Percentiles rank a stretch among this genome's conserved stretches.
phyloP scores from a whole-genome alignment of 2,329 filamentous ascomycete species.

The Penicillium sp. region DNA sequence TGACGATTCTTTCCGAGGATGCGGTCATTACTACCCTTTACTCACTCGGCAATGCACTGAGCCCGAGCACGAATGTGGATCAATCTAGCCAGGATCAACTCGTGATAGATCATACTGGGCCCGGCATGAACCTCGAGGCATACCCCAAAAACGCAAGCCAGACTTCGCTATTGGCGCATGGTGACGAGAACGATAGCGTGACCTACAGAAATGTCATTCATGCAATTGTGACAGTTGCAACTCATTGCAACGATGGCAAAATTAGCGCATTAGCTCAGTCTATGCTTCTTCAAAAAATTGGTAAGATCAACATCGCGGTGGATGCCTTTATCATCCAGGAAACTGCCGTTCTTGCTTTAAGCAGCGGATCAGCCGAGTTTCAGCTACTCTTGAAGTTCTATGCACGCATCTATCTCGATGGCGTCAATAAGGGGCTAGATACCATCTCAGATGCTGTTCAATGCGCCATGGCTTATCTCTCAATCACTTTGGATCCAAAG shows the following conservation, averaged over 20 bases:
- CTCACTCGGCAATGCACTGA: slow-evolving; percentile 92
- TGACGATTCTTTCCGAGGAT: slow-evolving; percentile 84
- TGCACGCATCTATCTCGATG: slow-evolving; percentile 70
- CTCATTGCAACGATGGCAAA: slow-evolving; percentile 78
- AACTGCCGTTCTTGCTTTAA: slow-evolving; percentile 72
- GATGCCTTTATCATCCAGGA: slow-evolving; percentile 85
- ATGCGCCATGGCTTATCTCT: slow-evolving; percentile 76
- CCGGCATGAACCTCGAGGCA: slow-evolving; percentile 49
- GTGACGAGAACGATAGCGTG: slow-evolving; percentile 70
- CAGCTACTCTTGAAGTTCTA: slow-evolving; percentile 83
- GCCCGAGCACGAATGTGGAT: slow-evolving; percentile 61
- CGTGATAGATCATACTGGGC: slow-evolving; percentile 41
- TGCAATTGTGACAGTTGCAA: slow-evolving; percentile 87
- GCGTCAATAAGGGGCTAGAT: slow-evolving; percentile 66
- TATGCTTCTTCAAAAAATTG: slow-evolving; percentile 94
- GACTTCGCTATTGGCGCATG: slow-evolving; percentile 72
- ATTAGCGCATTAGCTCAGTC: slow-evolving; percentile 90
- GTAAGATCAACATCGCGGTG: slow-evolving; percentile 74
- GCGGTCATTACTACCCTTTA: slow-evolving; percentile 93
- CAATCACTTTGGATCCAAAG: slow-evolving; percentile 62
- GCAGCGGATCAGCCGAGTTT: slow-evolving; percentile 78
- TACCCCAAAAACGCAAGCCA: slow-evolving; percentile 39
- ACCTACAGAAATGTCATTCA: slow-evolving; percentile 90
- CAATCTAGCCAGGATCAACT: slow-evolving; percentile 39
- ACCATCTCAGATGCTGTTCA: slow-evolving; percentile 71